Evolutionary conservation across 805 yeast genomes (phyloP).

Genomic region (Lipomyces yamadae): DNA sequence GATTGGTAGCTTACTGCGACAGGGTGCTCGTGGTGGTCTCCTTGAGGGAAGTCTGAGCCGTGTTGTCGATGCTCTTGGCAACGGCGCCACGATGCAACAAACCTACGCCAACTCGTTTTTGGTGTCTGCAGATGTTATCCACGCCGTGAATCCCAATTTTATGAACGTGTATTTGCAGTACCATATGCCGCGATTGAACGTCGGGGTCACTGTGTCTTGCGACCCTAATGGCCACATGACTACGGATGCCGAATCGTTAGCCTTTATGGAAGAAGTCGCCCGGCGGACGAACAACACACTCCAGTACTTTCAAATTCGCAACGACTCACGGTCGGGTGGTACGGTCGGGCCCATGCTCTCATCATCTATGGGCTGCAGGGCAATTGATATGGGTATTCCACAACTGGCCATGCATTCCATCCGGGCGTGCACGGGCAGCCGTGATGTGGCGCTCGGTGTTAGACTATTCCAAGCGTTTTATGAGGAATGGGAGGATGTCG

Average conservation of each 20-base stretch:
- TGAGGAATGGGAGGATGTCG: slow-evolving; percentile 63
- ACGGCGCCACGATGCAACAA: slow-evolving; percentile 37
- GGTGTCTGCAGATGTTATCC: slow-evolving; percentile 83
- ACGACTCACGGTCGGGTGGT: slow-evolving; percentile 84
- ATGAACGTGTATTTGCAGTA: slow-evolving; percentile 65
- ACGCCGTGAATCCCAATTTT: slow-evolving; percentile 75
- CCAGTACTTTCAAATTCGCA: slow-evolving; percentile 84
- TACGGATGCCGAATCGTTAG: slow-evolving; percentile 74
- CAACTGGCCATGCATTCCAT: slow-evolving; percentile 87
- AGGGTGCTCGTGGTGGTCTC: slow-evolving; percentile 81
- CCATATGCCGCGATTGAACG: slow-evolving; percentile 81
- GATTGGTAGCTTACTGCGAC: slow-evolving; percentile 77
- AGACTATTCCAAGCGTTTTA: slow-evolving; percentile 72
- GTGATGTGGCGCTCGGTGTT: slow-evolving; percentile 72
- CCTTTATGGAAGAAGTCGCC: slow-evolving; percentile 73
- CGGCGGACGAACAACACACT: slow-evolving; percentile 63
- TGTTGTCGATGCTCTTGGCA: slow-evolving; percentile 43
- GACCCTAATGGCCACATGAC: slow-evolving; percentile 87
- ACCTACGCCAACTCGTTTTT: slow-evolving; percentile 72
- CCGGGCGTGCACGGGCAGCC: slow-evolving; percentile 76
- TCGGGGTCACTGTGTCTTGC: slow-evolving; percentile 69
- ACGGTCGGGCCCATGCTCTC: slow-evolving; percentile 74
- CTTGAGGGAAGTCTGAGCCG: slow-evolving; percentile 68
- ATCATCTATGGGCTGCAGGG: slow-evolving; percentile 49
- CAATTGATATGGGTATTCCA: slow-evolving; percentile 78